Evolutionary conservation across 2,329 filamentous ascomycete genomes (phyloP).

Genomic region (Anthostomella pinea): DNA sequence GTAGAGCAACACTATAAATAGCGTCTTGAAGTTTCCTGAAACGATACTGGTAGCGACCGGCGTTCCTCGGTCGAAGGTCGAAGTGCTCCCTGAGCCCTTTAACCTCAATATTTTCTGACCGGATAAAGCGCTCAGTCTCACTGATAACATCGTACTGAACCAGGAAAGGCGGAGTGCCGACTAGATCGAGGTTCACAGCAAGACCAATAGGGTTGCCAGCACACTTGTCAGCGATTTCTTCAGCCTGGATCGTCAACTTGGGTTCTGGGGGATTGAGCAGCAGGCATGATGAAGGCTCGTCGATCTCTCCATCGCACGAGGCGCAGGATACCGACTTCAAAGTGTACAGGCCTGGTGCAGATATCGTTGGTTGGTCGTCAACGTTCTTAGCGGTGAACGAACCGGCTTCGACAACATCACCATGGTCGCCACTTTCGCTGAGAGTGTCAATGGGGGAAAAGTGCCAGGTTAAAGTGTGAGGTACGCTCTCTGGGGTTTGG

Average conservation of each 20-base stretch:
- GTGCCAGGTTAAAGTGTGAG: slow-evolving; percentile 74
- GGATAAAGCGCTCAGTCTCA: slow-evolving; percentile 53
- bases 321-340: slow-evolving; percentile 76
- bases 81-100: slow-evolving; percentile 77
- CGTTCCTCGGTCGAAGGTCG: slow-evolving; percentile 75
- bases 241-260: slow-evolving; percentile 66
- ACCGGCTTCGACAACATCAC: slow-evolving; percentile 54
- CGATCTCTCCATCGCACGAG: slow-evolving; percentile 80
- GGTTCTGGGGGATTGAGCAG: slow-evolving; percentile 90
- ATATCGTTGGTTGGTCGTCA: slow-evolving; percentile 64
- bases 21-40: slow-evolving; percentile 79
- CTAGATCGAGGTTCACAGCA: slow-evolving; percentile 81
- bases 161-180: slow-evolving; percentile 89
- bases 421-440: slow-evolving; percentile 67
- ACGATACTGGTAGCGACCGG: slow-evolving; percentile 82
- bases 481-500: slow-evolving; percentile 55
- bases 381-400: slow-evolving; percentile 60
- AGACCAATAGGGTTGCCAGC: slow-evolving; percentile 91
- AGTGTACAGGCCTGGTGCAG: slow-evolving; percentile 81
- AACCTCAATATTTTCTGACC: slow-evolving; percentile 55
- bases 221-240: slow-evolving; percentile 91
- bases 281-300: slow-evolving; percentile 91
- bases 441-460: slow-evolving; percentile 75
- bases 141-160: slow-evolving; percentile 73
- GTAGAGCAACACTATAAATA: slow-evolving; percentile 64